phyloP scores from a whole-genome alignment of 805 yeast species.

The Wickerhamomyces ciferrii region DNA sequence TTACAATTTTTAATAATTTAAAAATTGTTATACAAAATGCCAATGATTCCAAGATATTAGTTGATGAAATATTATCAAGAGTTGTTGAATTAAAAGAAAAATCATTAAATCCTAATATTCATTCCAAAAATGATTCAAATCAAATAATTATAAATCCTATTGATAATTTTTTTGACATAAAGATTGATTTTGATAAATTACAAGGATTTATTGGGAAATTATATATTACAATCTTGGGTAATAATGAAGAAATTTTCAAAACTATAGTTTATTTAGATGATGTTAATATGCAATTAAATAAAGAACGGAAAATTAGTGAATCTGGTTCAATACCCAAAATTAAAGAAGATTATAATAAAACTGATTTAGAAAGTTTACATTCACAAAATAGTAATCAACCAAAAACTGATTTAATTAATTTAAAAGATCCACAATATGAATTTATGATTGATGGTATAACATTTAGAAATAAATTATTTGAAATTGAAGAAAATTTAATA shows the following conservation, averaged over 20 bases:
- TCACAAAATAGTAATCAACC: background rate
- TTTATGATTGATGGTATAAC: conserved; percentile 7
- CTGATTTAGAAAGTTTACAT: background rate
- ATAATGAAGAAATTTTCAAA: conserved; percentile 1
- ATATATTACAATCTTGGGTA: background rate
- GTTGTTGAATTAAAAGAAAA: background rate
- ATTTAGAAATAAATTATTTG: conserved; percentile 4
- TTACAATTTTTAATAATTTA: background rate
- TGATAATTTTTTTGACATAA: background rate
- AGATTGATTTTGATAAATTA: background rate
- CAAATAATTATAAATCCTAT: background rate
- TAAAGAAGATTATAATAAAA: background rate
- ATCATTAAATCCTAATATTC: background rate
- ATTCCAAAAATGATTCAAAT: background rate
- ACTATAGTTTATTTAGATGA: conserved; percentile 1
- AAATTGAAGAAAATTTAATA: conserved; percentile 7
- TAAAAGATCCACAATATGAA: conserved; percentile 4
- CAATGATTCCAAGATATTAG: background rate
- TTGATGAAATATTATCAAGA: background rate
- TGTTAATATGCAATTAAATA: background rate
- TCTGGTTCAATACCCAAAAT: background rate
- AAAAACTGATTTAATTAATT: background rate
- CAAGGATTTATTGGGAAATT: background rate
- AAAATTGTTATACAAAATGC: background rate
- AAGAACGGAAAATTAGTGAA: background rate